These are phyloP conservation scores for Aristolochia californica DNA, from an alignment of 164 flowering plant species.

Conservation along the genomic window DNA sequence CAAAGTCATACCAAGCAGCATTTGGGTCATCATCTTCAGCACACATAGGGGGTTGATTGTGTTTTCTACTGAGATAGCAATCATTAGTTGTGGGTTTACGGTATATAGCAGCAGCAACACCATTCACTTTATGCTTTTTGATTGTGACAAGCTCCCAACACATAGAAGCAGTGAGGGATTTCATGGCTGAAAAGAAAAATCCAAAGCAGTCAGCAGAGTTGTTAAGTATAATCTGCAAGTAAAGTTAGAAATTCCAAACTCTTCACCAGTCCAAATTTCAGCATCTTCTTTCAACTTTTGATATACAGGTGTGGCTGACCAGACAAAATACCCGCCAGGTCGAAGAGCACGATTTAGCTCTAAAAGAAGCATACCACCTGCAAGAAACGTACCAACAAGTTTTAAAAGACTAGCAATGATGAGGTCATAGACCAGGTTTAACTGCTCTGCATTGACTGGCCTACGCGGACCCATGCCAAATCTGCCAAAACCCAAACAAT, in stretches of 20 bases:
- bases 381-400: constrained; percentile 4
- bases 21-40: constrained; percentile 59
- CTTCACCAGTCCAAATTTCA: constrained; percentile 77
- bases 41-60: constrained; percentile 62
- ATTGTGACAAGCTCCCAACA: constrained; percentile 58
- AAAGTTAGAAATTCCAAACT: too few relatives aligned
- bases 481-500: background rate
- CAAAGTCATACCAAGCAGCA: constrained; percentile 56
- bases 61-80: constrained; percentile 44
- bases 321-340: constrained; percentile 88
- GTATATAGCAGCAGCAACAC: constrained; percentile 55
- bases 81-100: constrained; percentile 56
- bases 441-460: background rate
- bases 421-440: too few relatives aligned
- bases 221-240: too few relatives aligned
- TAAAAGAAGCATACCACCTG: constrained; percentile 85
- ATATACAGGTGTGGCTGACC: constrained; percentile 99
- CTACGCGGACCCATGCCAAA: background rate
- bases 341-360: constrained; percentile 81
- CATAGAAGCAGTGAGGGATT: constrained; percentile 47
- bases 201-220: too few relatives aligned
- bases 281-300: constrained; percentile 76
- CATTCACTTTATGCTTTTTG: constrained; percentile 40
- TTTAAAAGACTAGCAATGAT: too few relatives aligned
- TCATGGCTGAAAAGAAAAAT: constrained; percentile 42